Evolutionary conservation across 306 rosid genomes (phyloP).

Genomic region (Medicago arabica): DNA sequence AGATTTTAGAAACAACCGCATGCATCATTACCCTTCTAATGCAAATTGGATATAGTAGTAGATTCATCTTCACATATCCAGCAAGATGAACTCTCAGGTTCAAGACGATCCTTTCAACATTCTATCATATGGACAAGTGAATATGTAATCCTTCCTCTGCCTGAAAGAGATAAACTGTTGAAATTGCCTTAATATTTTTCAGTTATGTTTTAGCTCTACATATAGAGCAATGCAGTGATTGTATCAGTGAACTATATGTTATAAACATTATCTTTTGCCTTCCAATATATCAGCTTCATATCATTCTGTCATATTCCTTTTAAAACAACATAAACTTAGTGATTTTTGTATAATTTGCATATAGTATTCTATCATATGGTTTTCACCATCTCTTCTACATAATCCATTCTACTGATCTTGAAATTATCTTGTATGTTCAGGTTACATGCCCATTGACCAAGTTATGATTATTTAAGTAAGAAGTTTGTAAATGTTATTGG

Average conservation of each 20-base stretch:
- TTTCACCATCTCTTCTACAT: conserved; percentile 35
- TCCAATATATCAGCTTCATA: no score
- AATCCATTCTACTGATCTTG: conserved; percentile 36
- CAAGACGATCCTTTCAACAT: conserved; percentile 57
- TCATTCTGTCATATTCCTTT: no score
- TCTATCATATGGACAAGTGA: background rate
- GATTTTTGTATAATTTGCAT: conserved; percentile 41
- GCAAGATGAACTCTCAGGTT: conserved; percentile 82
- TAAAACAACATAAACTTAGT: conserved; percentile 25
- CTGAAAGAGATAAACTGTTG: conserved; percentile 31
- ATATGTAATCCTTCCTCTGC: conserved; percentile 23
- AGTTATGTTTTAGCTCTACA: no score
- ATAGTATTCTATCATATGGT: conserved; percentile 44
- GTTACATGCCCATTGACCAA: conserved; percentile 48
- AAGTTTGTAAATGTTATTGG: conserved; percentile 47
- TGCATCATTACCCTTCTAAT: conserved; percentile 52
- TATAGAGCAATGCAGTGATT: no score
- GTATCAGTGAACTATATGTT: no score
- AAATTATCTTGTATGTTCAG: conserved; percentile 51
- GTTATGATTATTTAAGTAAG: conserved; percentile 50
- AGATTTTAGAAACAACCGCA: conserved; percentile 53
- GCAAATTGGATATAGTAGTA: conserved; percentile 67
- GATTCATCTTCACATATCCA: conserved; percentile 79
- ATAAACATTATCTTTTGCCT: no score
- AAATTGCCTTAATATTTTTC: no score